phyloP scores from a whole-genome alignment of 768 basidiomycete genomes.

The Russula vinacea region DNA sequence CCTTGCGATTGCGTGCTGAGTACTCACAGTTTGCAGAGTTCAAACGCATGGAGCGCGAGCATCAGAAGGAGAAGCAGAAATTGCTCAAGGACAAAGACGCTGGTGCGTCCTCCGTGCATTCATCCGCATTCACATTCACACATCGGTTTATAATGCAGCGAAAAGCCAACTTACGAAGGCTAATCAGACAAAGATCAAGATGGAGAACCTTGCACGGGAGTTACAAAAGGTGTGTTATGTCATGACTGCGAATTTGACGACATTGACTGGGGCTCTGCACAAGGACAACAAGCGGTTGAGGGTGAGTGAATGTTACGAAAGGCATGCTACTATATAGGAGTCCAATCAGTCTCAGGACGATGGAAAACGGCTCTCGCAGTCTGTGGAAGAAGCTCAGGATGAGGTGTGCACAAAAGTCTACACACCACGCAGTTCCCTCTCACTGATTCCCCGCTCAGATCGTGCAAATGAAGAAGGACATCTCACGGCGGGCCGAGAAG shows the following conservation, averaged over 20 bases:
- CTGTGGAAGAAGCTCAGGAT: constrained; percentile 82
- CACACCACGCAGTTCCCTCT: constrained; percentile 1
- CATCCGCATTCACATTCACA: constrained; percentile 5
- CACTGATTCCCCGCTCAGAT: constrained; percentile 47
- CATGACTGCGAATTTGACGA: background rate
- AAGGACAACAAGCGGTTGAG: constrained; percentile 88
- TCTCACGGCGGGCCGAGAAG: constrained; percentile 75
- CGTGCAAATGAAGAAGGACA: constrained; percentile 75
- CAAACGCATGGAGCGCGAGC: constrained; percentile 82
- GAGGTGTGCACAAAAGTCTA: constrained; percentile 49
- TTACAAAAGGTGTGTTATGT: constrained; percentile 67
- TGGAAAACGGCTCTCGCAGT: constrained; percentile 72
- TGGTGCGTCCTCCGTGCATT: constrained; percentile 45
- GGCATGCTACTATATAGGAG: constrained; percentile 39
- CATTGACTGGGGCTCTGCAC: constrained; percentile 26
- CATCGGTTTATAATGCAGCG: constrained; percentile 40
- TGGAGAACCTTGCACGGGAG: constrained; percentile 87
- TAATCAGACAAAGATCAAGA: constrained; percentile 84
- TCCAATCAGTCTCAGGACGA: constrained; percentile 60
- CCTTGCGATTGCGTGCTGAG: constrained; percentile 7
- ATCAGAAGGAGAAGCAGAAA: constrained; percentile 91
- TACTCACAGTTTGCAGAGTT: constrained; percentile 74
- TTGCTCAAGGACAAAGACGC: constrained; percentile 87
- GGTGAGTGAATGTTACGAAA: constrained; percentile 44
- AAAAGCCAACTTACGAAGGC: constrained; percentile 84